phyloP scores from a whole-genome alignment of 306 rosid genomes.

The Morella rubra region DNA sequence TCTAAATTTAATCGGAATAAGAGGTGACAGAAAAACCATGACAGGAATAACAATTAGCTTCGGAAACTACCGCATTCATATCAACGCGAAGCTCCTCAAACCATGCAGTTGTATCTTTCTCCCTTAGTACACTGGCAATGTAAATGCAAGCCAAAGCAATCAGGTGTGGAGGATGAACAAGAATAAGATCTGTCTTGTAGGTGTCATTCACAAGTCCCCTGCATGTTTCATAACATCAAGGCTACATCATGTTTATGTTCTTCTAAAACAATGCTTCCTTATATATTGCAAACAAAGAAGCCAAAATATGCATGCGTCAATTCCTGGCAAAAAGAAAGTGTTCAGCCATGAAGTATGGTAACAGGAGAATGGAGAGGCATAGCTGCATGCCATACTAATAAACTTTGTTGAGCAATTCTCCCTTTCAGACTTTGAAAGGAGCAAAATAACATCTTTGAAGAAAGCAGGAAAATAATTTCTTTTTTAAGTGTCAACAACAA shows the following conservation, averaged over 20 bases:
- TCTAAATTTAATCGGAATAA: not conserved
- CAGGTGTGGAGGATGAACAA: slow-evolving; percentile 91
- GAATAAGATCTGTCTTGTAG: slow-evolving; percentile 94
- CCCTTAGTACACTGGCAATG: slow-evolving; percentile 76
- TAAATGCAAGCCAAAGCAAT: slow-evolving; percentile 93
- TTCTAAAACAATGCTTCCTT: not conserved
- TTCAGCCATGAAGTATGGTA: not conserved
- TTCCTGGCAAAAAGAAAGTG: not conserved
- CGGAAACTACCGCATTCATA: slow-evolving; percentile 79
- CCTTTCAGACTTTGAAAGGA: not conserved
- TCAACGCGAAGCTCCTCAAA: slow-evolving; percentile 94
- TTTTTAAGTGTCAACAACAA: not conserved
- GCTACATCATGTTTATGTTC: slow-evolving; percentile 12
- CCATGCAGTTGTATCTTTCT: slow-evolving; percentile 87
- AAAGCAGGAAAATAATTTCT: too few species aligned
- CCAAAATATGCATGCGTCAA: not conserved
- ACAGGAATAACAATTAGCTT: slow-evolving; percentile 7
- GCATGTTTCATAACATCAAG: slow-evolving; percentile 18
- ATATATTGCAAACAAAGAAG: not conserved
- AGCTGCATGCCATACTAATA: not conserved
- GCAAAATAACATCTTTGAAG: not conserved
- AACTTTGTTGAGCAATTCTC: not conserved
- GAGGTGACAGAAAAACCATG: not conserved
- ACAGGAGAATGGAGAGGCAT: not conserved
- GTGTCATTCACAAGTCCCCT: slow-evolving; percentile 95